phyloP scores from a whole-genome alignment of 345 rosid species.

The Triadica sebifera region DNA sequence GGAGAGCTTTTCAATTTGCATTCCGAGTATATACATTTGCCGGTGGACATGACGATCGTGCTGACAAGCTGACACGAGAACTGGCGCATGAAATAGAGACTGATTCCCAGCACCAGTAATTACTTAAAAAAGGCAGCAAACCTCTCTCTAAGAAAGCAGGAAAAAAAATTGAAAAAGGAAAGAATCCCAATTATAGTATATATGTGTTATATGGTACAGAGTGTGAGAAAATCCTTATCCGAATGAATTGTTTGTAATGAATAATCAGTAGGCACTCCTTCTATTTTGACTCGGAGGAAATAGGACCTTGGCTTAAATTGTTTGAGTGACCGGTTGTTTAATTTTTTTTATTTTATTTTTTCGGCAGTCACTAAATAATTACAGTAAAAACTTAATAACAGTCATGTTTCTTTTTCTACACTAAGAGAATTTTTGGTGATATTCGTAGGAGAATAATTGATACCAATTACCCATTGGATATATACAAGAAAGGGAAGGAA shows the following conservation, averaged over 20 bases:
- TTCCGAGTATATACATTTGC: constrained; percentile 78
- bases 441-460: too few relatives aligned
- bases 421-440: too few relatives aligned
- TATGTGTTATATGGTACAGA: background rate
- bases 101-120: constrained; percentile 42
- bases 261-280: background rate
- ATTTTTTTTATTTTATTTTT: background rate
- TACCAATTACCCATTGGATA: too few relatives aligned
- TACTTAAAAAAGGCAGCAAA: background rate
- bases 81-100: constrained; percentile 78
- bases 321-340: background rate
- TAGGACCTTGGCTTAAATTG: background rate
- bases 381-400: background rate
- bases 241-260: background rate
- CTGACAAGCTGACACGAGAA: constrained; percentile 69
- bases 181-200: background rate
- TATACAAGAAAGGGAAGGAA: too few relatives aligned
- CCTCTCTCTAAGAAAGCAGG: background rate
- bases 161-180: background rate
- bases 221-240: background rate
- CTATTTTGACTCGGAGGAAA: background rate
- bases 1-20: constrained; percentile 92
- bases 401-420: too few relatives aligned
- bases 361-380: background rate
- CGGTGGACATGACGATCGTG: constrained; percentile 85